phyloP scores from a whole-genome alignment of 352 stramenopile genomes.

The Phytophthora hybrid region DNA sequence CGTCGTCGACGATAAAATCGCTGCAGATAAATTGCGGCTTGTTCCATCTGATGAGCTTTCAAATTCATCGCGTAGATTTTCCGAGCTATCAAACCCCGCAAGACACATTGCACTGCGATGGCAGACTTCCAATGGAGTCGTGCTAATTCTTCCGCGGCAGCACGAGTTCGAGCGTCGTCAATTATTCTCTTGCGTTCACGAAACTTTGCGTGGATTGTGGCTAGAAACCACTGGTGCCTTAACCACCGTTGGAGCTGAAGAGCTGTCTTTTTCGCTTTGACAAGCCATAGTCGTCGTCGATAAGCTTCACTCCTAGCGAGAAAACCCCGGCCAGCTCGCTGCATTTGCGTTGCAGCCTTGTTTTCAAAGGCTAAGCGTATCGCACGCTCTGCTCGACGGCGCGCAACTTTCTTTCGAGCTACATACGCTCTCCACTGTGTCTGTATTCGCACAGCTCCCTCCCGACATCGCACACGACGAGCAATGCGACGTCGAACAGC shows the following conservation, averaged over 20 bases:
- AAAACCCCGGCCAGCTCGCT: slow-evolving; percentile 34
- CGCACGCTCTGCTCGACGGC: slow-evolving; percentile 10
- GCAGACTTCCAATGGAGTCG: slow-evolving; percentile 33
- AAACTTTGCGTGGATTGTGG: slow-evolving; percentile 38
- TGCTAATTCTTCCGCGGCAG: slow-evolving; percentile 34
- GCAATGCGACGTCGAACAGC: slow-evolving; percentile 41
- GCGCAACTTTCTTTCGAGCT: slow-evolving; percentile 31
- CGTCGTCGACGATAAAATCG: slow-evolving; percentile 56
- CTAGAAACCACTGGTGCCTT: slow-evolving; percentile 23
- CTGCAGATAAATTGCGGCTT: slow-evolving; percentile 54
- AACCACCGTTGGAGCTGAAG: slow-evolving; percentile 34
- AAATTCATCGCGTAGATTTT: slow-evolving; percentile 30
- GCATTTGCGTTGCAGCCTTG: slow-evolving; percentile 38
- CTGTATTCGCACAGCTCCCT: slow-evolving; percentile 49
- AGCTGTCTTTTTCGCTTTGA: slow-evolving; percentile 20
- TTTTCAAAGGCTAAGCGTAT: slow-evolving; percentile 26
- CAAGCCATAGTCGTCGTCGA: slow-evolving; percentile 28
- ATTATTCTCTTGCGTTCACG: slow-evolving; percentile 34
- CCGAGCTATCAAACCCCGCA: slow-evolving; percentile 46
- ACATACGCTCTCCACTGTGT: slow-evolving; percentile 40
- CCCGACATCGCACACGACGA: slow-evolving; percentile 21
- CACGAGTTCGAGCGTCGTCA: slow-evolving; percentile 37
- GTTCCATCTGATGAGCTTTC: slow-evolving; percentile 28
- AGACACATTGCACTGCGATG: slow-evolving; percentile 50
- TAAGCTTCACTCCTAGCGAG: slow-evolving; percentile 34